These are phyloP conservation scores for Acer campestre DNA, from an alignment of 345 rosid species.

Conservation along the genomic window DNA sequence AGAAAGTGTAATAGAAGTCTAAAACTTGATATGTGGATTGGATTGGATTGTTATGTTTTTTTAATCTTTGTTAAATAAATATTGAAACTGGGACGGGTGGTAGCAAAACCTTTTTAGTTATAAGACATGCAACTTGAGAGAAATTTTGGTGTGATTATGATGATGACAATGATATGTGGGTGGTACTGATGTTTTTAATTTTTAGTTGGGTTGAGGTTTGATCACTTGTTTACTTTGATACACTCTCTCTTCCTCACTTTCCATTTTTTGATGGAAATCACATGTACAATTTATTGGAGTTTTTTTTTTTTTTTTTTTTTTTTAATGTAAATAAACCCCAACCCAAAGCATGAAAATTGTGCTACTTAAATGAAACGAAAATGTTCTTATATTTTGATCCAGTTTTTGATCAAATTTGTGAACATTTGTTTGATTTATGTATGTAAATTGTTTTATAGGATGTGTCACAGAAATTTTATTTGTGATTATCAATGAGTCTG, in stretches of 20 bases:
- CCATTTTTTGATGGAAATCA: too few relatives aligned
- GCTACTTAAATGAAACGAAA: neutral
- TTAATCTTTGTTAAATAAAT: too few relatives aligned
- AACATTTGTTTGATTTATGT: neutral
- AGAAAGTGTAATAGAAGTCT: too few relatives aligned
- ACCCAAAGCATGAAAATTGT: neutral
- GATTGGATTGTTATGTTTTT: too few relatives aligned
- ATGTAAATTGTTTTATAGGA: neutral
- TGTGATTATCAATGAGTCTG: neutral
- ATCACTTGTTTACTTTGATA: neutral
- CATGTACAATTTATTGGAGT: too few relatives aligned
- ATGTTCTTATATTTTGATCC: neutral
- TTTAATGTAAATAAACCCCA: too few relatives aligned
- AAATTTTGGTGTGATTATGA: slow-evolving; percentile 25
- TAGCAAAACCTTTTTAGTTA: neutral
- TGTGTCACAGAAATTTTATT: neutral
- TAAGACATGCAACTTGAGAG: slow-evolving; percentile 2
- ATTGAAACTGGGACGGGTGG: slow-evolving; percentile 9
- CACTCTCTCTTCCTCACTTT: neutral
- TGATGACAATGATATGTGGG: slow-evolving; percentile 8
- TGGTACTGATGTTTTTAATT: slow-evolving; percentile 13
- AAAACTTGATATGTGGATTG: too few relatives aligned
- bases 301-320: too few relatives aligned
- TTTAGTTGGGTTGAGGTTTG: slow-evolving; percentile 10
- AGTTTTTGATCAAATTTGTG: neutral